Conservation (phyloP, 1,139 yeast species). For the Spathaspora sp. region DNA sequence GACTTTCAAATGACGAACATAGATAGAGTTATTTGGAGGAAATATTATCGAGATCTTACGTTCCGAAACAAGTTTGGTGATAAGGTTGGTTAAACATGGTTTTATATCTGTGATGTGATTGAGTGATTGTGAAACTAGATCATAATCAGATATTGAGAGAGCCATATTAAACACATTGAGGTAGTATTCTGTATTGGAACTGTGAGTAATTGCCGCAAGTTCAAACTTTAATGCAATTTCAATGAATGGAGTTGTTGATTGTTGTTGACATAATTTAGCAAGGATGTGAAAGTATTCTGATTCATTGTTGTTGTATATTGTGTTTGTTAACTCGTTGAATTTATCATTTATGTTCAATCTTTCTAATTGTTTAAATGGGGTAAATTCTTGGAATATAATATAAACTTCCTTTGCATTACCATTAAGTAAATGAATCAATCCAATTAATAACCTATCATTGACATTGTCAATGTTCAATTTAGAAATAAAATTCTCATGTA, state of each 20-base stretch:
- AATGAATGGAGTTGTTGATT: constrained; percentile 20
- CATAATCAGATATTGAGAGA: constrained; percentile 25
- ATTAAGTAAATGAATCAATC: constrained; percentile 34
- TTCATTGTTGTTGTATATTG: constrained; percentile 10
- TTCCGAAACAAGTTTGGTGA: constrained; percentile 25
- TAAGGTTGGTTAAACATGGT: constrained; percentile 20
- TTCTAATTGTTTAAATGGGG: not conserved
- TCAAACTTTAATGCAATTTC: constrained; percentile 33
- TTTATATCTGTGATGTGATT: constrained; percentile 20
- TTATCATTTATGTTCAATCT: not conserved
- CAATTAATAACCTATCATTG: constrained; percentile 30
- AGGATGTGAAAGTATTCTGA: constrained; percentile 38
- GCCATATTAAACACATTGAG: constrained; percentile 33
- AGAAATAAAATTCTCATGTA: constrained; percentile 23
- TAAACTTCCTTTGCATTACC: constrained; percentile 25
- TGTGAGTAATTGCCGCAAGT: constrained; percentile 25
- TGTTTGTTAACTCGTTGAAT: not conserved
- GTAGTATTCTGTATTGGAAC: constrained; percentile 21
- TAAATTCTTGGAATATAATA: constrained; percentile 18
- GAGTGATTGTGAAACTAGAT: constrained; percentile 26
- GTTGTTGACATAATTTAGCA: constrained; percentile 28
- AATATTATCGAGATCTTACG: constrained; percentile 22
- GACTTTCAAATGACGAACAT: constrained; percentile 26
- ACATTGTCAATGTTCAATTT: constrained; percentile 18
- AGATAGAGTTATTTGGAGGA: constrained; percentile 22